Evolutionary conservation across 176 grass and related monocot species (phyloP), one percentile per base, ranked within the genome.

Genomic region (Puccinellia tenuiflora): DNA sequence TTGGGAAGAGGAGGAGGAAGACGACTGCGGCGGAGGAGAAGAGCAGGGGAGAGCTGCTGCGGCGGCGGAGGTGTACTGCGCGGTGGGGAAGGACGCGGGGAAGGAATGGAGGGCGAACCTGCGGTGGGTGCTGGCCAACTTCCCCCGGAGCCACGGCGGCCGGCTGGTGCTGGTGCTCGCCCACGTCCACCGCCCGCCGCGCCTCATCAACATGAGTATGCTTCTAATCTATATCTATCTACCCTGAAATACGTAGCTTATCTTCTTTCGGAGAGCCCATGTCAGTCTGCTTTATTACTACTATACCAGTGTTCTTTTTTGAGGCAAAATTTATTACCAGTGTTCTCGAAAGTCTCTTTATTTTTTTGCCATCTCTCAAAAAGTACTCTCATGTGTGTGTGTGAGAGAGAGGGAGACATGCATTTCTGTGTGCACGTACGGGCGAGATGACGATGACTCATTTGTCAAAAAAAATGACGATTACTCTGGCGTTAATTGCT

Each of bases 71-170:
- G 90, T 95, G 59, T 90, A 88, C 38, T 78, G 91, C 53, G 87
- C 85, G 13, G 84, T 92, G 66, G 90, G 79, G 75, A 90, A 61
- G 77, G 82, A 86, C 0, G 85, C 64, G 0, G 86, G 35, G 17
- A 81, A 75, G 62, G 79, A 88, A 7, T 86, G 81, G 86, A 97
- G 77, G 91, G 86, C 77, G n/a, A 97, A 97, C 81, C 81, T 96
- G 73, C 40, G 40, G 17, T 96, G 93, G 90, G 93, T 83, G 73
- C 81, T 96, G 25, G 88, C 68, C 21, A 88, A 70, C 70, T 63
- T 90, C 20, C 21, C 66, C 29, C 72, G 90, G 47, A 75, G 40
- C 39, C 86, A 60, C 20, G 22, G 5, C 43, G 3, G 43, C 21
- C 55, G 82, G 79, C 52, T 90, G n/a, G 86, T 96, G 5, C 79